Conservation (phyloP, 2,329 filamentous ascomycete species). For the Arthrobotrys sphaeroides region DNA sequence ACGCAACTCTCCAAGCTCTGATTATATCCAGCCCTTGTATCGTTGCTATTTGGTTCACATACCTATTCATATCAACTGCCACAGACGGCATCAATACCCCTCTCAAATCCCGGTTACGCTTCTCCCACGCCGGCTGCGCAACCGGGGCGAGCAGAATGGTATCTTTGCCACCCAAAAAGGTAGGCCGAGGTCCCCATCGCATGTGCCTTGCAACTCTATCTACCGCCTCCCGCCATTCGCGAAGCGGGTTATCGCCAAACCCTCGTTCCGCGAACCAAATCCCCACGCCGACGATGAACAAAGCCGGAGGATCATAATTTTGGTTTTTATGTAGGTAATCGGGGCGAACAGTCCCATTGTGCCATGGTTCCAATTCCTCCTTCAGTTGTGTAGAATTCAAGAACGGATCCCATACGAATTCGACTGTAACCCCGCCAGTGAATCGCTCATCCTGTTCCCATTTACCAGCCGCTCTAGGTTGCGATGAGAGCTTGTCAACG, state of each 20-base stretch:
- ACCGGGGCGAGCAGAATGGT: slow-evolving; percentile 64
- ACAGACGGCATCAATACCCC: slow-evolving; percentile 65
- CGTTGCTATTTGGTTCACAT: slow-evolving; percentile 63
- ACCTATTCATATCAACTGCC: slow-evolving; percentile 67
- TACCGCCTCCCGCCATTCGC: slow-evolving; percentile 61
- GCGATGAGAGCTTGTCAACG: slow-evolving; percentile 52
- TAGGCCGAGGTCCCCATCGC: slow-evolving; percentile 50
- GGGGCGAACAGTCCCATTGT: slow-evolving; percentile 50
- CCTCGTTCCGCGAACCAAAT: slow-evolving; percentile 65
- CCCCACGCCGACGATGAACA: slow-evolving; percentile 68
- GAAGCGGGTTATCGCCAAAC: slow-evolving; percentile 53
- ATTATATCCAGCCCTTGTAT: slow-evolving; percentile 62
- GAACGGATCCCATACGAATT: slow-evolving; percentile 73
- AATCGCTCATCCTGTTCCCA: slow-evolving; percentile 59
- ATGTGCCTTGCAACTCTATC: slow-evolving; percentile 63
- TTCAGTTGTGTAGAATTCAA: slow-evolving; percentile 66
- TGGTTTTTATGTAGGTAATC: not conserved
- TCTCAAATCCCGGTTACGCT: slow-evolving; percentile 62
- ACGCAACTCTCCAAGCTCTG: slow-evolving; percentile 63
- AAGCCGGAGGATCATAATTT: slow-evolving; percentile 60
- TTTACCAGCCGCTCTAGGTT: slow-evolving; percentile 19
- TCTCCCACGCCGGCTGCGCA: slow-evolving; percentile 63
- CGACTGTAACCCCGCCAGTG: slow-evolving; percentile 63
- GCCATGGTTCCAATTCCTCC: slow-evolving; percentile 61
- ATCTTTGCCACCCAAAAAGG: slow-evolving; percentile 56